Evolutionary conservation across 2,329 filamentous ascomycete species (phyloP), one percentile per base, ranked within the genome.

Genomic region (Hypoxylon sp.): DNA sequence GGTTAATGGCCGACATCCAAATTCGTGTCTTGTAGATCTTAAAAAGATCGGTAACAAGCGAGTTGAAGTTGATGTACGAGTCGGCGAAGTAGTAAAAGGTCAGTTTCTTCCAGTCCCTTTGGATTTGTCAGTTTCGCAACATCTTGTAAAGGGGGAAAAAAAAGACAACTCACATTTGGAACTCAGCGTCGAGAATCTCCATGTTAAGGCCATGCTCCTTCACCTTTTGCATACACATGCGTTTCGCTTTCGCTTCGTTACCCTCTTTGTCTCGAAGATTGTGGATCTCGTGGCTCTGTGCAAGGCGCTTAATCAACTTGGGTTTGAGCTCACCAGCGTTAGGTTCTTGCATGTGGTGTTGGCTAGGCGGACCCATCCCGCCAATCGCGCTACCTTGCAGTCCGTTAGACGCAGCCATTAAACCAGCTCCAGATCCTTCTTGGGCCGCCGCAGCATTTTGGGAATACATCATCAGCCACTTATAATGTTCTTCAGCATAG

Each of bases 71-170:
- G 84, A 99, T 97, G 79, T 99, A 99, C 0, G 93, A 90, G 77
- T 98, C 94, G 59, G 96, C 95, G 78, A 98, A 99, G 82, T 98
- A 99, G 83, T 98, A 99, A 81, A 98, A 98, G 0, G 97, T 99
- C 61, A 99, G 84, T 79, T 99, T 99, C 82, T 98, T 97, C 90
- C 94, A 98, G 79, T 99, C 96, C 90, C 95, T 98, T 98, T 74
- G 0, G 53, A 38, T 30, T 10, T 65, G 70, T 79, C 67, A 80
- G 75, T 67, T 50, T 63, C 19, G n/a, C 30, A 5, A n/a, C 36
- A 41, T 11, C 21, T 48, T 4, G 11, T 5, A 32, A 58, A 14
- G 4, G 49, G 21, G n/a, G 34, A 2, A 30, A 30, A 30, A 30
- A 6, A 30, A 30, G 14, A 45, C 7, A 46, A 67, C 93, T 87